These are phyloP conservation scores for Colletotrichum melonis DNA, from an alignment of 2,329 filamentous ascomycete species.

Conservation along the genomic window DNA sequence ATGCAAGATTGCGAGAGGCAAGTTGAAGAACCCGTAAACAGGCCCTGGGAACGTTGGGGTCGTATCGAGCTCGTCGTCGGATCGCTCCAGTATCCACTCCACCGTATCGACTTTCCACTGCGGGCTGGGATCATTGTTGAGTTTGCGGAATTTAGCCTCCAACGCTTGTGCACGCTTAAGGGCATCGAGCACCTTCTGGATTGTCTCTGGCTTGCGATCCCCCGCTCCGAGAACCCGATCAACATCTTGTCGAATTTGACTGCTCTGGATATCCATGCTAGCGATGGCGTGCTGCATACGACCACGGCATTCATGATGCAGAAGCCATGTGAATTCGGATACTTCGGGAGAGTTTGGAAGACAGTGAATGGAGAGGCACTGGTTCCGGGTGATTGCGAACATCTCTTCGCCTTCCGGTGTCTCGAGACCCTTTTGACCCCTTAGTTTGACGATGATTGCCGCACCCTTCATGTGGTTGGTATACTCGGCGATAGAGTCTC, in stretches of 20 bases:
- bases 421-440: slow-evolving; percentile 35
- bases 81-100: slow-evolving; percentile 25
- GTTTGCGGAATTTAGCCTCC: slow-evolving; percentile 31
- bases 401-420: slow-evolving; percentile 38
- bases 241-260: slow-evolving; percentile 38
- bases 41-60: slow-evolving; percentile 29
- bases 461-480: slow-evolving; percentile 39
- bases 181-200: slow-evolving; percentile 31
- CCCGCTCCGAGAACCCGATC: slow-evolving; percentile 27
- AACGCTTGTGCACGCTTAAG: slow-evolving; percentile 32
- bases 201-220: slow-evolving; percentile 30
- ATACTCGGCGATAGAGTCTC: slow-evolving; percentile 36
- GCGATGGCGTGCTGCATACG: slow-evolving; percentile 38
- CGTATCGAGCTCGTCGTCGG: slow-evolving; percentile 33
- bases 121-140: slow-evolving; percentile 35
- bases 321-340: slow-evolving; percentile 38
- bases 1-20: slow-evolving; percentile 37
- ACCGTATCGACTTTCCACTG: slow-evolving; percentile 32
- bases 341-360: slow-evolving; percentile 35
- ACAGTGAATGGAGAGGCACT: slow-evolving; percentile 38
- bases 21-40: slow-evolving; percentile 38
- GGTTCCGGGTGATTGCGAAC: slow-evolving; percentile 39
- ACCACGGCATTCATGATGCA: slow-evolving; percentile 36
- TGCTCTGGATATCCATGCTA: slow-evolving; percentile 37
- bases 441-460: slow-evolving; percentile 38